Evolutionary conservation across 2,329 filamentous ascomycete genomes (phyloP), one percentile per base, ranked within the genome.

Genomic region (Herpotrichia juniperi): DNA sequence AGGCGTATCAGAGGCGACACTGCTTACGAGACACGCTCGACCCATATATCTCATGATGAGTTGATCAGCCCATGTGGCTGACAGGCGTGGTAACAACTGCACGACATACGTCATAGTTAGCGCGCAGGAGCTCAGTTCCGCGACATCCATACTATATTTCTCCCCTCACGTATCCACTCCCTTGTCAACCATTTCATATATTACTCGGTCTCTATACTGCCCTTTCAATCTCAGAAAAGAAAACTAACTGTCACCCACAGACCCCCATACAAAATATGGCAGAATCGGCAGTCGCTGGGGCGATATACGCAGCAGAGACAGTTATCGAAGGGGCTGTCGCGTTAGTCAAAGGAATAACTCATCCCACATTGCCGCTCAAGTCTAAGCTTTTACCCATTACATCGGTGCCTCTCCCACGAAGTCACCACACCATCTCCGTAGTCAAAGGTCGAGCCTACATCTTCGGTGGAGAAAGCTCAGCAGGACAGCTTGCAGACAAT

Each of bases 361-460:
- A 77, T 46, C 79, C 82, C 1, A 82, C 82, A 0, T 74, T 79
- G 39, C 80, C 81, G 10, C 71, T 84, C 46, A 80, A 78, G 53
- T 79, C 80, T 7, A 77, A 76, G 1, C 76, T 84, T 39, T 75
- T 72, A 9, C 79, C 78, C 46, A 75, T 85, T 46, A 75, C 63
- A 53, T 62, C 75, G 57, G 58, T 76, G 53, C 52, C 70, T 50
- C 73, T 86, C 10, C 74, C 76, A 6, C 76, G 82, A 48, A 76
- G 77, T 8, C 68, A 78, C 39, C 82, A 85, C 65, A 80, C 80
- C 2, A 60, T 84, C 42, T 82, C 80, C 3, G 69, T 83, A 40
- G 74, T 85, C 56, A 79, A 78, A 52, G 76, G 79, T 46, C 79
- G 80, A 56, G 81, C 81, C 25, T 83, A 83, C 62, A 78, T 85